phyloP scores from a whole-genome alignment of 768 basidiomycete genomes.

The Kwoniella shandongensis region DNA sequence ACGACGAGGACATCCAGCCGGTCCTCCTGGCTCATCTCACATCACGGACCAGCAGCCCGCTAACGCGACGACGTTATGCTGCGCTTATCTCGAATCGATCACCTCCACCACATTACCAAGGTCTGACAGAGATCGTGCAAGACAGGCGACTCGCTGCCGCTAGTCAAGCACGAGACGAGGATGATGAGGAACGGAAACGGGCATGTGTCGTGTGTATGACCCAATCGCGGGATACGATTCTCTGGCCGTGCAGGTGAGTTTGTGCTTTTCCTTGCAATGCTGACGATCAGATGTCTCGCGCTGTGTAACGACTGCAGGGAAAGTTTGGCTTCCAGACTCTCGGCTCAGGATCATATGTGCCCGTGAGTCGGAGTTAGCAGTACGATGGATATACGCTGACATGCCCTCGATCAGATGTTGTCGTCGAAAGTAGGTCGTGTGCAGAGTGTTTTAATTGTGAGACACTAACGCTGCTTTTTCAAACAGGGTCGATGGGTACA shows the following conservation, averaged over 20 bases:
- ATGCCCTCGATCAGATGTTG: constrained; percentile 15
- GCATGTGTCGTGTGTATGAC: constrained; percentile 47
- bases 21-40: constrained; percentile 48
- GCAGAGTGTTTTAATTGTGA: background rate
- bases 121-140: constrained; percentile 19
- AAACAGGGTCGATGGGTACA: constrained; percentile 46
- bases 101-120: constrained; percentile 6
- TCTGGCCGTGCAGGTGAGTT: constrained; percentile 46
- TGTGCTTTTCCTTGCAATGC: background rate
- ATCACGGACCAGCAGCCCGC: constrained; percentile 25
- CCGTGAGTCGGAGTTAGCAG: constrained; percentile 26
- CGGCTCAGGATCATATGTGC: constrained; percentile 47
- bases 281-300: constrained; percentile 33
- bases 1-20: constrained; percentile 35
- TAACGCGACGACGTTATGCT: constrained; percentile 41
- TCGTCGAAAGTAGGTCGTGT: constrained; percentile 30
- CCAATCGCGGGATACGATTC: constrained; percentile 45
- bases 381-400: background rate
- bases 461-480: constrained; percentile 7
- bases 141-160: constrained; percentile 22
- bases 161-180: constrained; percentile 13
- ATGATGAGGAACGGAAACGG: constrained; percentile 41
- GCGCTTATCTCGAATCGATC: constrained; percentile 29
- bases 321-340: constrained; percentile 41
- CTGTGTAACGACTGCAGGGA: constrained; percentile 48